These are phyloP conservation scores for Chenopodium berlandieri DNA, from an alignment of 148 eudicot species.

Conservation along the genomic window DNA sequence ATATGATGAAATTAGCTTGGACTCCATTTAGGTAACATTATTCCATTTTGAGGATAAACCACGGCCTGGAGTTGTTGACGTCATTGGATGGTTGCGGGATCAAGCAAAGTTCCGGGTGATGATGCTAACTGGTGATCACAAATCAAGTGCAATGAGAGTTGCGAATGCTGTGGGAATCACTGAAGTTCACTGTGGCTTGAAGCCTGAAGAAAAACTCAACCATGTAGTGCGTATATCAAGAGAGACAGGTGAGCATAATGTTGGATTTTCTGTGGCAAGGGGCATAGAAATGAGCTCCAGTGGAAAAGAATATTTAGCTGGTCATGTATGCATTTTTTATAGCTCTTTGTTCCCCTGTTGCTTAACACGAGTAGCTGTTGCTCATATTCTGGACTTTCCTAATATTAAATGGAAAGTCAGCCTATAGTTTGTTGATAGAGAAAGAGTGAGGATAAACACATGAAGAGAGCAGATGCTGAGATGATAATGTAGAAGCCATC, in stretches of 20 bases:
- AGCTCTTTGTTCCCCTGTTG: neutral
- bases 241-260: constrained; percentile 57
- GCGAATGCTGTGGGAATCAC: constrained; percentile 83
- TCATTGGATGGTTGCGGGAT: constrained; percentile 53
- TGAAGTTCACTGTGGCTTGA: constrained; percentile 77
- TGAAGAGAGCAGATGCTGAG: too few species aligned
- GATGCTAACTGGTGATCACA: constrained; percentile 98
- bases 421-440: neutral
- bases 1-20: constrained; percentile 13
- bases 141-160: constrained; percentile 81
- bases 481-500: neutral
- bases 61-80: constrained; percentile 71
- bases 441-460: too few species aligned
- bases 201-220: constrained; percentile 97
- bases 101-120: constrained; percentile 72
- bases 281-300: neutral
- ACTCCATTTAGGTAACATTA: constrained; percentile 63
- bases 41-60: constrained; percentile 97
- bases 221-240: constrained; percentile 83
- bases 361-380: neutral
- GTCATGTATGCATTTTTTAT: too few species aligned
- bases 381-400: neutral
- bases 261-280: neutral
- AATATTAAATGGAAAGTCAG: neutral
- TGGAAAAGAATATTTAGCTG: neutral